Conservation (phyloP, 805 yeast genomes). For the Candida namnaoensis region DNA sequence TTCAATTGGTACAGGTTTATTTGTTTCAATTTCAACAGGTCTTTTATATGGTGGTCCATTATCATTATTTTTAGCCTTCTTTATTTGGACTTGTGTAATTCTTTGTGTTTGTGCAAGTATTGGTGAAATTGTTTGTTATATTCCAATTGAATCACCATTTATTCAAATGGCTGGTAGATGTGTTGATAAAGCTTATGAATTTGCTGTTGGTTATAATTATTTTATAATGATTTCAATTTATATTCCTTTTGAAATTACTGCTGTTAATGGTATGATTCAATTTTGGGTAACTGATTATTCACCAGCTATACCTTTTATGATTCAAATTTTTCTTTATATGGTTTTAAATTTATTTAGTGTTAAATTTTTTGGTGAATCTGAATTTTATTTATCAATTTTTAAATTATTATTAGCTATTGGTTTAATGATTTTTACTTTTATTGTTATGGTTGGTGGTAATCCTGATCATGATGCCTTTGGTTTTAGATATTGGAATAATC, state of each 20-base stretch:
- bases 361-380: constrained; percentile 69
- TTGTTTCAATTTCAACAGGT: constrained; percentile 52
- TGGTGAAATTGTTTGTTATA: constrained; percentile 56
- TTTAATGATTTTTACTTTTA: constrained; percentile 60
- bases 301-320: constrained; percentile 58
- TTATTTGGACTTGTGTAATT: constrained; percentile 57
- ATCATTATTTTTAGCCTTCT: constrained; percentile 45
- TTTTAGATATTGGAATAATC: constrained; percentile 42
- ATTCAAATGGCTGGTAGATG: constrained; percentile 55
- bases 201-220: constrained; percentile 61
- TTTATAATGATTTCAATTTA: constrained; percentile 46
- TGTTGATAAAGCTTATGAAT: constrained; percentile 59
- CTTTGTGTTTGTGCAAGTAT: constrained; percentile 51
- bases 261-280: constrained; percentile 52
- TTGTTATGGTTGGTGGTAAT: constrained; percentile 84
- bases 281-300: constrained; percentile 73
- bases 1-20: constrained; percentile 58
- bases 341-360: constrained; percentile 65
- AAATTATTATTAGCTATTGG: constrained; percentile 68
- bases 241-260: constrained; percentile 60
- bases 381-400: constrained; percentile 66
- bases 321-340: constrained; percentile 59
- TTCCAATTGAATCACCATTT: constrained; percentile 57
- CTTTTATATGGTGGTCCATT: constrained; percentile 49
- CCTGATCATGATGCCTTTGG: constrained; percentile 60